Evolutionary conservation across 257 asterid species (phyloP).

Genomic region (Solanum clarkiae): DNA sequence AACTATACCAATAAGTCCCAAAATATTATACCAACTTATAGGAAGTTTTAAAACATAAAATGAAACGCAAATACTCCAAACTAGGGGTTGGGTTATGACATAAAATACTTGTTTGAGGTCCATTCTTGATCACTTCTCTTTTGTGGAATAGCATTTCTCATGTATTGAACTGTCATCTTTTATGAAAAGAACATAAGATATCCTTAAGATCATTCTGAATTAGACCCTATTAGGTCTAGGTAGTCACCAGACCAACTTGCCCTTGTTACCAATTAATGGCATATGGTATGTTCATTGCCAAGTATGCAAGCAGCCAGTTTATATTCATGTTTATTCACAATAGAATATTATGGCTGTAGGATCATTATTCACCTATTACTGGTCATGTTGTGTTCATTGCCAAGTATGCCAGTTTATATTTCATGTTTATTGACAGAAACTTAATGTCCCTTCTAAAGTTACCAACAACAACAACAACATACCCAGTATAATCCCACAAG

Average conservation of each 20-base stretch:
- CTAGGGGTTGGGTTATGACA: background rate
- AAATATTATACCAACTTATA: background rate
- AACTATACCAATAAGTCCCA: background rate
- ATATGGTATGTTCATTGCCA: background rate
- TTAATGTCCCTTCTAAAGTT: background rate
- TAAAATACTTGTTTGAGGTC: background rate
- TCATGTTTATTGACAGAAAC: background rate
- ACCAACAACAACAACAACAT: too few species aligned
- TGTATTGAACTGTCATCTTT: background rate
- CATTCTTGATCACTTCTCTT: background rate
- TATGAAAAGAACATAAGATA: background rate
- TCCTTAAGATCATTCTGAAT: background rate
- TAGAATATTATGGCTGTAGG: background rate
- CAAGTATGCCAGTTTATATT: background rate
- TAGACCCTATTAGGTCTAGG: background rate
- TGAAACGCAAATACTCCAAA: background rate
- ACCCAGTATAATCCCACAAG: too few species aligned
- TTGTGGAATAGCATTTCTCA: background rate
- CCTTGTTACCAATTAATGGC: background rate
- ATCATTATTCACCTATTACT: background rate
- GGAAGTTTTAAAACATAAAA: background rate
- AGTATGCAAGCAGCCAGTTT: too few species aligned
- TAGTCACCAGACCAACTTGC: background rate
- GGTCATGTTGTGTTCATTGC: background rate
- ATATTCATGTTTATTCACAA: background rate